phyloP scores from a whole-genome alignment of 2,329 filamentous ascomycete genomes.

The Aspergillus fischeri region DNA sequence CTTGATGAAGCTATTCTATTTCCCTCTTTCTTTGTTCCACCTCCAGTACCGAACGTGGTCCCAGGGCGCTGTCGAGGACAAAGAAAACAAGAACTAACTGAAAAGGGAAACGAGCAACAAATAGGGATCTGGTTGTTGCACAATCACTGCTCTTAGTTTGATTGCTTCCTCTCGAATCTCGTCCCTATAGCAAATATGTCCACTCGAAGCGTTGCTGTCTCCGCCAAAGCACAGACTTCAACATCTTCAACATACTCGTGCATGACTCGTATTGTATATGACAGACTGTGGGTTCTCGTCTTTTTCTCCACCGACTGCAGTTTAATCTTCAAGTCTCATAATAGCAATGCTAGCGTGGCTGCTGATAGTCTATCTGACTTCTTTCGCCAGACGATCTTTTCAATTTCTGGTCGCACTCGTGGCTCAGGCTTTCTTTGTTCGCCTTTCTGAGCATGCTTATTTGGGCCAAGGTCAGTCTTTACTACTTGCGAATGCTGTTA shows the following conservation, averaged over 20 bases:
- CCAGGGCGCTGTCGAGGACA: background rate
- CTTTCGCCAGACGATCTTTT: background rate
- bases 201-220: background rate
- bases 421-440: background rate
- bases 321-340: background rate
- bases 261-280: background rate
- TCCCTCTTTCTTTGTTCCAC: background rate
- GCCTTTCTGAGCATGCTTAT: no score
- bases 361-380: background rate
- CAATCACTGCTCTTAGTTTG: background rate
- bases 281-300: background rate
- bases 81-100: background rate
- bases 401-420: background rate
- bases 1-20: background rate
- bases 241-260: background rate
- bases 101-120: background rate
- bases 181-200: background rate
- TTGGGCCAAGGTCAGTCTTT: no score
- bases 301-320: background rate
- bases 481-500: no score
- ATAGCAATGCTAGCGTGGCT: background rate
- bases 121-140: background rate
- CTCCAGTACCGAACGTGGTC: background rate
- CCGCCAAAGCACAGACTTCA: background rate
- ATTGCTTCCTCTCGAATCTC: background rate